Base-by-base conservation (phyloP, 164 flowering plant species). In the Chloranthus sessilifolius region DNA sequence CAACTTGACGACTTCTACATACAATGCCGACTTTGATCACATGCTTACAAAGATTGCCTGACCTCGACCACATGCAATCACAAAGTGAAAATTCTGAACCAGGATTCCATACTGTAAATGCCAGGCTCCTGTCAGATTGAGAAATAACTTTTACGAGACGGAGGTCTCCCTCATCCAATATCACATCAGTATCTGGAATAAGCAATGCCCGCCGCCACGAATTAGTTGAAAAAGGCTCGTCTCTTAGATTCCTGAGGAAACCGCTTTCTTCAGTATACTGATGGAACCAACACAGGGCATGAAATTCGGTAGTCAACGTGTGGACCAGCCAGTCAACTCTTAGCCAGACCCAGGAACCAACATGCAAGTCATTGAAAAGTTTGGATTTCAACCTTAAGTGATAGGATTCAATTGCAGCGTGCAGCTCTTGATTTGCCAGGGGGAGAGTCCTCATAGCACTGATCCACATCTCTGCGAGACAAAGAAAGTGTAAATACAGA, bases 281-380 rank as follows among this genome's bases (percentile, higher is more conserved):
- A 31, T 69, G 62, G 27, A 75, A 56, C 83, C 83, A 75, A 48
- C 60, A 73, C 37, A 60, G 37, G 31, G 80, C 74, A 28, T 75
- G 79, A 24, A 75, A 49, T 34, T 75, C 72, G 35, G 77, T 73
- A 7, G 75, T 71, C 52, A 79, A 52, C 19, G 37, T 30, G 48
- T 79, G 79, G 16, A 63, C 55, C 41, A 78, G 65, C 76, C 76
- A 75, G 59, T 78, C 83, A 62, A 66, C 48, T 67, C 78, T 66
- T 4, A 14, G 47, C 65, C 62, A 62, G 28, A 14, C 43, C 65
- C 62, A 62, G 28, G 63, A 58, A 40, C 42, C 62, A 29, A 58
- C 29, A 42, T 57, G 50, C 31, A 22, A 43, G 43, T 65, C 62
- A 33, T 46, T 31, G 16, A 70, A 63, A 15, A 78, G 56, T 62